phyloP scores from a whole-genome alignment of 2,329 filamentous ascomycete species.

The Fonsecaea erecta region DNA sequence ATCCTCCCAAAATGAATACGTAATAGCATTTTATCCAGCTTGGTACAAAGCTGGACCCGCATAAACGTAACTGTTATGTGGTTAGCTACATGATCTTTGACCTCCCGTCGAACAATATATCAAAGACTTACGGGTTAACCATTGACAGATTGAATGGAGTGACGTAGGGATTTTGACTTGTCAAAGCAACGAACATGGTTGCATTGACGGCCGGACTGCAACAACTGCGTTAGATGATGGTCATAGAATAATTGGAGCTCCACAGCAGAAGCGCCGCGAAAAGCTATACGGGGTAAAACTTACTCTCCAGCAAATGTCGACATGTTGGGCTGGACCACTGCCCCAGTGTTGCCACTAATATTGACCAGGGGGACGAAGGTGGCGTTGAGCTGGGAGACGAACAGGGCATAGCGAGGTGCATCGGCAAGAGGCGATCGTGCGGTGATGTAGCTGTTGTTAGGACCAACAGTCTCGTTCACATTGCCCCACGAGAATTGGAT shows the following conservation, averaged over 20 bases:
- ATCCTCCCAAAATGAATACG: background rate
- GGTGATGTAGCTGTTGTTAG: conserved; percentile 85
- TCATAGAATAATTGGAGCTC: background rate
- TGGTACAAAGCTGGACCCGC: conserved; percentile 75
- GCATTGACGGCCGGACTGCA: conserved; percentile 67
- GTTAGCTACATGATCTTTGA: background rate
- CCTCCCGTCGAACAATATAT: background rate
- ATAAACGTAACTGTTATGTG: conserved; percentile 59
- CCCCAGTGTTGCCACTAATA: conserved; percentile 61
- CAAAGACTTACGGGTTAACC: conserved; percentile 65
- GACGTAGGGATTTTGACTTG: conserved; percentile 68
- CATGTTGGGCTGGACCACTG: conserved; percentile 73
- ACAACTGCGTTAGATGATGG: background rate
- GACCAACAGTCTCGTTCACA: conserved; percentile 71
- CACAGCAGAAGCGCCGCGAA: background rate
- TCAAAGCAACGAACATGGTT: conserved; percentile 79
- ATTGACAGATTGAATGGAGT: conserved; percentile 76
- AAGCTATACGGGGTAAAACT: background rate
- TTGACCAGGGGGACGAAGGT: conserved; percentile 70
- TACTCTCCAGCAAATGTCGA: conserved; percentile 68
- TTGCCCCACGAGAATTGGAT: conserved; percentile 74
- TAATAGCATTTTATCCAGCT: conserved; percentile 63
- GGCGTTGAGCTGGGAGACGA: conserved; percentile 76
- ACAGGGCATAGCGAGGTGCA: conserved; percentile 69
- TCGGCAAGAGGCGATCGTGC: conserved; percentile 55